Evolutionary conservation across 257 asterid species (phyloP).

Genomic region (Gardenia jasminoides): DNA sequence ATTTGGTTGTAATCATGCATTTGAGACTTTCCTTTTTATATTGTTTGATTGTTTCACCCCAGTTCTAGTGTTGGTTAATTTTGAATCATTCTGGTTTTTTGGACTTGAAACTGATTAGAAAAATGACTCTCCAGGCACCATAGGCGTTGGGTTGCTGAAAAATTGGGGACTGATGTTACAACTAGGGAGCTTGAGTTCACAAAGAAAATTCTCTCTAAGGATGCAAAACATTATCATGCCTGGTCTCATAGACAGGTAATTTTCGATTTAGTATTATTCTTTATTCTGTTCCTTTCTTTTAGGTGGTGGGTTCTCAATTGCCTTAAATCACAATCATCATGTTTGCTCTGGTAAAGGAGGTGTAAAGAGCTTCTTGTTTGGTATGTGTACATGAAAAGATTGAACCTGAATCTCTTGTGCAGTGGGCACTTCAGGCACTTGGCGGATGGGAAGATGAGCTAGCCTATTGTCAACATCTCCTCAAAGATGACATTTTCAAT

Average conservation of each 20-base stretch:
- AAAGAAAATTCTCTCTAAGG: slow-evolving; percentile 54
- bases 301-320: neutral
- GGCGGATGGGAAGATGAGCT: slow-evolving; percentile 99
- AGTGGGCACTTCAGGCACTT: slow-evolving; percentile 95
- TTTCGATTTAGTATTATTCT: neutral
- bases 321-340: neutral
- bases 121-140: slow-evolving; percentile 68
- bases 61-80: neutral
- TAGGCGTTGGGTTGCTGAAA: slow-evolving; percentile 94
- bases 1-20: neutral
- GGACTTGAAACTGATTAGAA: neutral
- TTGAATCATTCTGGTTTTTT: neutral
- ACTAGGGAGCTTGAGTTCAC: slow-evolving; percentile 75
- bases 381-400: slow-evolving; percentile 6
- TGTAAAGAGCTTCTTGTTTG: neutral
- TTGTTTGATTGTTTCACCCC: neutral
- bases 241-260: slow-evolving; percentile 98
- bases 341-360: neutral
- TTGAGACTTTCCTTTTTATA: neutral
- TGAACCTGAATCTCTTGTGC: slow-evolving; percentile 29
- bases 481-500: slow-evolving; percentile 74
- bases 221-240: slow-evolving; percentile 94
- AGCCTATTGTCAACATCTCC: slow-evolving; percentile 72
- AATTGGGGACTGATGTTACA: slow-evolving; percentile 54
- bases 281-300: neutral